Evolutionary conservation across 2,329 filamentous ascomycete genomes (phyloP), one percentile per base, ranked within the genome.

Genomic region (Colletotrichum musicola): DNA sequence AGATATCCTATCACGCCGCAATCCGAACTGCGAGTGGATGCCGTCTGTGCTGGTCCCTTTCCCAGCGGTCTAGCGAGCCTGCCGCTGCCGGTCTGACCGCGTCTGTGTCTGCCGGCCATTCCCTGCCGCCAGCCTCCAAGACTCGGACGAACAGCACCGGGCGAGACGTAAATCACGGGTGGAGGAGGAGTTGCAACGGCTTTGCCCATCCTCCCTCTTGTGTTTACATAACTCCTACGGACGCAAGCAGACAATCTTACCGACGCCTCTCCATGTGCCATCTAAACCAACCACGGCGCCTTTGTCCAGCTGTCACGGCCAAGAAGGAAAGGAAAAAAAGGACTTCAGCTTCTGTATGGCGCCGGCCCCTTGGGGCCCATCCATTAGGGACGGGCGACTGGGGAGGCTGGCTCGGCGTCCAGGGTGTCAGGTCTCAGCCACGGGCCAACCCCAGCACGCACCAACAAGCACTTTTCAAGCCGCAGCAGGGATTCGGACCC

Each of bases 381-480:
- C 22, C 22, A 25, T 25, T 25, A 25, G 22, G 22, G 22, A 25
- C 22, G 22, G 22, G 62, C 27, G 47, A 53, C 42, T 35, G 56
- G 40, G 30, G 42, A 51, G 53, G 55, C 55, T 65, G 62, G 42
- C 38, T 60, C 65, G 40, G 50, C 18, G 47, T 51, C 54, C 47
- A 64, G 64, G 64, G 47, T 64, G 54, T 62, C 40, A 51, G 64
- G 62, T 56, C 62, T 68, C 65, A 68, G 65, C 62, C 65, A 68
- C 50, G 27, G 25, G 40, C 54, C 61, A 59, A 35, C 6, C 40
- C 38, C 53, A 60, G 46, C 54, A 30, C 49, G 25, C 20, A 54
- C 27, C 40, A 12, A 54, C 20, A 54, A 47, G 25, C 47, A 63
- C 22, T 57, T 56, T 54, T 42, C 35, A 53, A 64, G 65, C 62